Conservation (phyloP, 78 protist genomes). For the Bigelowiella natans region DNA sequence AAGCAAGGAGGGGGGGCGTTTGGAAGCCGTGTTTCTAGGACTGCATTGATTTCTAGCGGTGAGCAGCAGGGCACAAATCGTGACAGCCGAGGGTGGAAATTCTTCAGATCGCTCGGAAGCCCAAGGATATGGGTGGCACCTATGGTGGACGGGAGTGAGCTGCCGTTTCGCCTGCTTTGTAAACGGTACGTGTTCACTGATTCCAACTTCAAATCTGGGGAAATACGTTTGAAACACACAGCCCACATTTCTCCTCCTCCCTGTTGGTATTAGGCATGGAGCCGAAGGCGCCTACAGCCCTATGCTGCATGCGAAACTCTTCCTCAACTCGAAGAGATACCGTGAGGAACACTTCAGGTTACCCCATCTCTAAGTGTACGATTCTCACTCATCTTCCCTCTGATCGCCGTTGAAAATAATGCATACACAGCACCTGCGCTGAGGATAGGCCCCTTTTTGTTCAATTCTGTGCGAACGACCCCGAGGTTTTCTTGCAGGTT, state of each 20-base stretch:
- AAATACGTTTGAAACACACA: no score
- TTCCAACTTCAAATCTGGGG: no score
- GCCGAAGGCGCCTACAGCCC: neutral
- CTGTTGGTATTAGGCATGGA: no score
- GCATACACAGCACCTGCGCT: neutral
- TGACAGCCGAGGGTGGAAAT: neutral
- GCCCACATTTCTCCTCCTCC: no score
- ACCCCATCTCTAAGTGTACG: no score
- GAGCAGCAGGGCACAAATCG: no score
- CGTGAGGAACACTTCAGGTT: neutral
- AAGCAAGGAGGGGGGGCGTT: no score
- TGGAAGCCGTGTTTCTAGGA: no score
- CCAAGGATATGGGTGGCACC: neutral
- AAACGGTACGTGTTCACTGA: no score
- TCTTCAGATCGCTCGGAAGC: neutral
- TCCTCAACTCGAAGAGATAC: neutral
- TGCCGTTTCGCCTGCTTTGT: neutral
- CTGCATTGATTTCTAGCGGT: no score
- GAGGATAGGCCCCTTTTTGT: neutral
- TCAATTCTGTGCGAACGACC: neutral
- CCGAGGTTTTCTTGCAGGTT: neutral
- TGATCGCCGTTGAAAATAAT: no score
- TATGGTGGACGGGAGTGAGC: neutral
- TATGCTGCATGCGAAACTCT: neutral
- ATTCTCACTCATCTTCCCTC: no score